Conservation (phyloP, 495 filamentous ascomycete species). For the Alectoria sarmentosa region DNA sequence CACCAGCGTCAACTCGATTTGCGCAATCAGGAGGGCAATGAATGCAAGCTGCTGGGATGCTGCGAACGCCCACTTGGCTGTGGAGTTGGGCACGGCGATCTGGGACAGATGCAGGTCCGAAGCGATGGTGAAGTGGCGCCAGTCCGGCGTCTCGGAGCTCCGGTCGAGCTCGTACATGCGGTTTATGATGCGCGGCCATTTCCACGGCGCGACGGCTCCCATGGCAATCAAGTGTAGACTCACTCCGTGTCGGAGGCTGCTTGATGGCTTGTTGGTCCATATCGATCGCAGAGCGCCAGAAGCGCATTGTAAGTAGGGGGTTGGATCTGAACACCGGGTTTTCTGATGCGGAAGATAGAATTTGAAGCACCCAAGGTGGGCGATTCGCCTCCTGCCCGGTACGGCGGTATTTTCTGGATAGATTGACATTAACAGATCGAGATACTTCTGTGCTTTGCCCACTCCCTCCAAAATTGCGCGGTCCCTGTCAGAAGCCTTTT, state of each 20-base stretch:
- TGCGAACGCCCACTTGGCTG: conserved; percentile 7
- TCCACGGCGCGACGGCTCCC: background rate
- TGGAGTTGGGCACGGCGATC: background rate
- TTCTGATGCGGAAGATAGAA: background rate
- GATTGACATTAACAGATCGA: conserved; percentile 6
- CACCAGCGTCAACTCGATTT: conserved; percentile 27
- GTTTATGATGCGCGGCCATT: conserved; percentile 13
- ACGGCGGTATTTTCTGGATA: conserved; percentile 5
- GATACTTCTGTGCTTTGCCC: conserved; percentile 2
- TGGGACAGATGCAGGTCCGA: conserved; percentile 13
- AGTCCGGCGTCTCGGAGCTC: conserved; percentile 2
- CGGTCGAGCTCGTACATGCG: conserved; percentile 11
- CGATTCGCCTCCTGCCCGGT: background rate
- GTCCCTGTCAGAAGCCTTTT: background rate
- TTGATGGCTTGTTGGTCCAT: background rate
- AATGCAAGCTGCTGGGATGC: conserved; percentile 5
- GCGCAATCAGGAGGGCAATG: conserved; percentile 23
- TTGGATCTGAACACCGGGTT: conserved; percentile 1
- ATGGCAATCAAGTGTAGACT: background rate
- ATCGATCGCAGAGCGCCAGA: background rate
- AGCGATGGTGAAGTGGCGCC: conserved; percentile 9
- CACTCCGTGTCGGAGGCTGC: background rate
- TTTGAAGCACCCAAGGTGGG: background rate
- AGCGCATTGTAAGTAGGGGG: conserved; percentile 7
- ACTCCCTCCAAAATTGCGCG: background rate